phyloP scores from a whole-genome alignment of 768 basidiomycete species.

The Hygrocybe punicea region DNA sequence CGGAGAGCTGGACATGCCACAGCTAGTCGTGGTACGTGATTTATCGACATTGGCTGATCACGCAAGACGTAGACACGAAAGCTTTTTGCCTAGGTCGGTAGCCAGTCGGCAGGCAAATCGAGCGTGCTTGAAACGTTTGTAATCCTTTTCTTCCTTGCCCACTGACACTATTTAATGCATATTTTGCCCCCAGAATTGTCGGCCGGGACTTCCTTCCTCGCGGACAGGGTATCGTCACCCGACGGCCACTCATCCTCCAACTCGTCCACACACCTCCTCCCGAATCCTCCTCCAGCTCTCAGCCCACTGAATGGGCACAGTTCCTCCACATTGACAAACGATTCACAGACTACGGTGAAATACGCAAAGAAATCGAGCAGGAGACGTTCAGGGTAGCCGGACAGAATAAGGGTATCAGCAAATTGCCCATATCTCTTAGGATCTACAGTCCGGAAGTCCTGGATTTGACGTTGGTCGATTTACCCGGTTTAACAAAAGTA shows the following conservation, averaged over 20 bases:
- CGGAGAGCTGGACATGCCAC: slow-evolving; percentile 90
- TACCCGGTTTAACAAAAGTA: slow-evolving; percentile 95
- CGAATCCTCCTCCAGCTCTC: slow-evolving; percentile 43
- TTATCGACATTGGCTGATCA: neutral
- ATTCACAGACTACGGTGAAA: slow-evolving; percentile 94
- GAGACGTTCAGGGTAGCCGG: slow-evolving; percentile 97
- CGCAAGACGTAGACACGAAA: slow-evolving; percentile 10
- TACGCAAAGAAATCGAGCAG: slow-evolving; percentile 94
- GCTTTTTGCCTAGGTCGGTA: slow-evolving; percentile 70
- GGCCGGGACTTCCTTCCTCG: slow-evolving; percentile 88
- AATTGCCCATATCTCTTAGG: slow-evolving; percentile 89
- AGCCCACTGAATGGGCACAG: slow-evolving; percentile 87
- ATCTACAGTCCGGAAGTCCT: slow-evolving; percentile 96
- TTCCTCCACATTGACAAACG: slow-evolving; percentile 95
- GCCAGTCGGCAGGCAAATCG: slow-evolving; percentile 95
- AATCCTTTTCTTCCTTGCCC: slow-evolving; percentile 12
- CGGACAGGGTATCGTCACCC: slow-evolving; percentile 92
- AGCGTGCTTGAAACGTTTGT: slow-evolving; percentile 93
- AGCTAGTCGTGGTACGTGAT: slow-evolving; percentile 75
- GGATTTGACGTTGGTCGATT: slow-evolving; percentile 92
- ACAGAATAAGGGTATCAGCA: slow-evolving; percentile 98
- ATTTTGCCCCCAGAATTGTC: slow-evolving; percentile 63
- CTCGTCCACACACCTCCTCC: slow-evolving; percentile 86
- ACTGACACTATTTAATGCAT: neutral
- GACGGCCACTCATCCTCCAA: slow-evolving; percentile 92